These are phyloP conservation scores for Oenanthe sinensis DNA, from an alignment of 129 eudicot genomes.

Conservation along the genomic window DNA sequence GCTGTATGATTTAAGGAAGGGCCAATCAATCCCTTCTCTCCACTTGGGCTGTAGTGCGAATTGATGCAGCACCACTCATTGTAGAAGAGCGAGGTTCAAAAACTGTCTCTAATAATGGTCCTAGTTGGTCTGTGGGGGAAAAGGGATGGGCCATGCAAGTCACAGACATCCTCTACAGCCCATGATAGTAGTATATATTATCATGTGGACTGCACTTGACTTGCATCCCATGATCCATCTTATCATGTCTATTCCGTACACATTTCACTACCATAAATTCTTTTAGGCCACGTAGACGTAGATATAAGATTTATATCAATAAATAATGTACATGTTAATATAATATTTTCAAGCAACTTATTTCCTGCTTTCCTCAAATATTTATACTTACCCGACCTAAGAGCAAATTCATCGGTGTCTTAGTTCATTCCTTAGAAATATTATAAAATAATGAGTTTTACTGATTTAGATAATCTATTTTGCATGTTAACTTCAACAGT, in stretches of 20 bases:
- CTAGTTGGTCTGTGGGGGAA: background rate
- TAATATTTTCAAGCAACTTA: too few relatives aligned
- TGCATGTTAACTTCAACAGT: too few relatives aligned
- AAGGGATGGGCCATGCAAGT: background rate
- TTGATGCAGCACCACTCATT: background rate
- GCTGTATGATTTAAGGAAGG: background rate
- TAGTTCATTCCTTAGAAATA: too few relatives aligned
- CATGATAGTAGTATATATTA: background rate
- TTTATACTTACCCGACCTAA: too few relatives aligned
- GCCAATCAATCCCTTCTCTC: background rate
- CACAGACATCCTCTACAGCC: background rate
- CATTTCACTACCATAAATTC: background rate
- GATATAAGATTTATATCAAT: background rate
- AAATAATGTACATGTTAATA: too few relatives aligned
- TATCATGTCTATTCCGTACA: constrained; percentile 5
- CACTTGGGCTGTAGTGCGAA: background rate
- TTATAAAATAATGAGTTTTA: too few relatives aligned
- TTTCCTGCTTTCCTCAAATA: too few relatives aligned
- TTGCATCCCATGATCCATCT: constrained; percentile 10
- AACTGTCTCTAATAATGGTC: background rate
- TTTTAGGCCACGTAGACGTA: background rate
- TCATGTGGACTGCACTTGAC: background rate
- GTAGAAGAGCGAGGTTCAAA: too few relatives aligned
- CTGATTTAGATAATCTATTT: too few relatives aligned
- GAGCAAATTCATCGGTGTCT: too few relatives aligned